These are phyloP conservation scores for Psilocybe cyanescens DNA, from an alignment of 768 basidiomycete genomes.

Conservation along the genomic window DNA sequence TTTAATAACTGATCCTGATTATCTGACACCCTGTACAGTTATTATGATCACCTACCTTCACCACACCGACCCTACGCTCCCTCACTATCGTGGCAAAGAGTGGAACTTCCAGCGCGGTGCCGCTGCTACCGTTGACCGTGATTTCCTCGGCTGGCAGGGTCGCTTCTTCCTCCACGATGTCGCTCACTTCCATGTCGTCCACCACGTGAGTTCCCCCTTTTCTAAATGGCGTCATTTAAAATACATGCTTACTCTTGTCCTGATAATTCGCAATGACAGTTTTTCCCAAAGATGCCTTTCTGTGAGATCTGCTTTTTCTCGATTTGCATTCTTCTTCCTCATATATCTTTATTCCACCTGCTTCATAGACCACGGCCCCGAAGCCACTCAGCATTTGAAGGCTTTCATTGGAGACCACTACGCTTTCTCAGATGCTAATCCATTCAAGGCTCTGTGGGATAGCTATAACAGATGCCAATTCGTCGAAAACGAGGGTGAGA, in stretches of 20 bases:
- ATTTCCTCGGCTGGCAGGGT: slow-evolving; percentile 66
- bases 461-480: slow-evolving; percentile 61
- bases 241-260: slow-evolving; percentile 1
- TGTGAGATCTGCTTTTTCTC: slow-evolving; percentile 34
- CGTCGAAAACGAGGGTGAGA: slow-evolving; percentile 56
- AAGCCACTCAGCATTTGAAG: slow-evolving; percentile 53
- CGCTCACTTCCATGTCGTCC: slow-evolving; percentile 65
- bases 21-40: slow-evolving; percentile 27
- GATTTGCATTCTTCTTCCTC: neutral
- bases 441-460: slow-evolving; percentile 53
- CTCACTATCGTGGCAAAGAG: slow-evolving; percentile 58
- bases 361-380: slow-evolving; percentile 48
- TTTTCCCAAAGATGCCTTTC: slow-evolving; percentile 66
- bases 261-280: slow-evolving; percentile 35
- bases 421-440: slow-evolving; percentile 40
- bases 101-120: slow-evolving; percentile 70
- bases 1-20: neutral
- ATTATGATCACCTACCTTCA: slow-evolving; percentile 66
- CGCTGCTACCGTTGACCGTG: slow-evolving; percentile 60
- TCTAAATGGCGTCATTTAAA: neutral
- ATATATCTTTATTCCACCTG: slow-evolving; percentile 4
- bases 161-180: slow-evolving; percentile 72
- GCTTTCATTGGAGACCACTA: slow-evolving; percentile 56
- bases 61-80: slow-evolving; percentile 62
- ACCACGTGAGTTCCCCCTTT: slow-evolving; percentile 46